These are phyloP conservation scores for Penstemon eatonii DNA, from an alignment of 257 asterid genomes.

Conservation along the genomic window DNA sequence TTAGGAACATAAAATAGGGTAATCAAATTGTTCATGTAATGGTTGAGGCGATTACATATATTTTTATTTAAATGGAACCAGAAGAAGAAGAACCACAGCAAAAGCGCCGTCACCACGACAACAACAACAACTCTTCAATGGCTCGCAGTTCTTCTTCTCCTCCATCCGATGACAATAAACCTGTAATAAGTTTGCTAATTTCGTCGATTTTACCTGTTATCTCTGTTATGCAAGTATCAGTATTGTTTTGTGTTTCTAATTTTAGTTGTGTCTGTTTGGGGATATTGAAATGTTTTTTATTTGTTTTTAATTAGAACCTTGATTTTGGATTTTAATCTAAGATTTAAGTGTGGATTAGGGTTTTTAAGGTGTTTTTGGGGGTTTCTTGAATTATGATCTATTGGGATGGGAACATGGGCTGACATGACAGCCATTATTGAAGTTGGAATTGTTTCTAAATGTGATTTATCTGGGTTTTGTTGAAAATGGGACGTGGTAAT, in stretches of 20 bases:
- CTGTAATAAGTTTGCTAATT: constrained; percentile 40
- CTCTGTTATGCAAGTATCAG: background rate
- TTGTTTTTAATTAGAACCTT: constrained; percentile 1
- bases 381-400: constrained; percentile 3
- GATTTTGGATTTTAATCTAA: background rate
- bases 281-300: background rate
- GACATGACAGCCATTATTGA: too few species aligned
- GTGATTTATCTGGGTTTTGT: too few species aligned
- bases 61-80: constrained; percentile 46
- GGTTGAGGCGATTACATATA: constrained; percentile 31
- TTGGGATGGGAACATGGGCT: too few species aligned
- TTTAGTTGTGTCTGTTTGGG: background rate
- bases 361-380: constrained; percentile 4
- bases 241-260: constrained; percentile 5
- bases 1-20: constrained; percentile 20
- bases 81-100: constrained; percentile 64
- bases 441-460: too few species aligned
- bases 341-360: constrained; percentile 14
- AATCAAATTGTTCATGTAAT: constrained; percentile 31
- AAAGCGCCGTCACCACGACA: constrained; percentile 66
- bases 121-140: constrained; percentile 47
- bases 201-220: background rate
- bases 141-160: constrained; percentile 61
- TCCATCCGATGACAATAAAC: constrained; percentile 58
- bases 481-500: too few species aligned